Evolutionary conservation across 2,329 filamentous ascomycete genomes (phyloP), one percentile per base, ranked within the genome.

Genomic region (Cylindrodendrum hubeiense): DNA sequence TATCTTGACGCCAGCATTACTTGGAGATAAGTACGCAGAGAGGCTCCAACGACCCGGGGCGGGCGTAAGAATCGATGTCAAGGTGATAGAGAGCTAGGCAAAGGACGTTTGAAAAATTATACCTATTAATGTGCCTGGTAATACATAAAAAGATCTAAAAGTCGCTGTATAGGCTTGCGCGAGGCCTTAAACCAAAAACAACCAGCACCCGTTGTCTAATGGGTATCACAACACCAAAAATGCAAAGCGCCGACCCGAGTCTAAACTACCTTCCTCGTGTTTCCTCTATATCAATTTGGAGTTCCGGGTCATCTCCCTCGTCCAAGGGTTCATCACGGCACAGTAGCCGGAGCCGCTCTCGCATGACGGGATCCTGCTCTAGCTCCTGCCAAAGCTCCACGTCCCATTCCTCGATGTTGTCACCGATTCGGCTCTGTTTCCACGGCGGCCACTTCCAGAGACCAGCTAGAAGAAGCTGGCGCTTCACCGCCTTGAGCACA

Each of bases 381-480:
- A 89, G 75, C 74, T 89, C 86, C 74, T 89, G 87, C 87, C 87
- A 89, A 6, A 88, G 73, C 71, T 85, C 84, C 4, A 88, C 72
- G 15, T 85, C 81, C 83, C 85, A 85, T 56, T 87, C 83, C 64
- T 86, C 84, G 6, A 81, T 74, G 9, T 79, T 78, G n/a, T 76
- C 77, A 17, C 74, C 71, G n/a, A 71, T 67, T 17, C 70, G 78
- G 72, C 63, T 78, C 73, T 64, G 71, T 47, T 75, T 73, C 83
- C 82, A 84, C 0, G 79, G 81, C 1, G 80, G 81, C 82, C 81
- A 84, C 39, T 77, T 79, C 85, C 85, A 87, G 3, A 83, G 65
- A 0, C 84, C 84, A 1, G 78, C 71, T 1, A 86, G 72, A 21
- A 86, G 77, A 44, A 89, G 66, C 37, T 80, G 80, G 3, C 84